Percentiles rank a stretch among this genome's conserved stretches.
These are phyloP conservation scores for Coprinellus aureogranulatus DNA, from an alignment of 768 basidiomycete genomes.

Conservation along the genomic window DNA sequence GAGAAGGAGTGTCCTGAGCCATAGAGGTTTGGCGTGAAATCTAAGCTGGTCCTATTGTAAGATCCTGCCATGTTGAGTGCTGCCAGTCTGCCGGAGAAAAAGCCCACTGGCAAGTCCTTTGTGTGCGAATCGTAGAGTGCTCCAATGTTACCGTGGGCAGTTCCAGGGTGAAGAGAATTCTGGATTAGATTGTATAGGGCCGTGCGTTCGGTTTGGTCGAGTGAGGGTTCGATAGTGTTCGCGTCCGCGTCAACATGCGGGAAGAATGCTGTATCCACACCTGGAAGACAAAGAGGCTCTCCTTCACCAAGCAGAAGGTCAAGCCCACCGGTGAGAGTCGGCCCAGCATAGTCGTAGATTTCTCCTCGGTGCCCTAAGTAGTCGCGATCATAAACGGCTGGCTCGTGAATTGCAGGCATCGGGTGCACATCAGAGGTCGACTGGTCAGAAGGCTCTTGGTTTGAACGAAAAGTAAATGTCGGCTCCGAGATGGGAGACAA, in stretches of 20 bases:
- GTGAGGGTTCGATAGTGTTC: constrained; percentile 21
- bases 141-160: constrained; percentile 47
- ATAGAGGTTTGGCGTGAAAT: neutral
- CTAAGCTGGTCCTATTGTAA: neutral
- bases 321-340: neutral
- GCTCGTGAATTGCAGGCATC: neutral
- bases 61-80: neutral
- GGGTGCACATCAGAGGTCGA: too few species aligned
- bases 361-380: neutral
- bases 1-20: neutral
- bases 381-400: neutral
- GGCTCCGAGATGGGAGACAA: constrained; percentile 1
- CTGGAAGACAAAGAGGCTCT: constrained; percentile 1
- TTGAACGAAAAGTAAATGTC: neutral
- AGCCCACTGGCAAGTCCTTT: constrained; percentile 45
- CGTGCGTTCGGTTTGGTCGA: constrained; percentile 45
- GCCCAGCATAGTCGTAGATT: neutral
- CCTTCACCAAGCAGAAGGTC: neutral
- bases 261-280: constrained; percentile 13
- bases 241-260: constrained; percentile 10
- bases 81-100: constrained; percentile 24
- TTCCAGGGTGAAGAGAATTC: constrained; percentile 43
- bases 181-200: constrained; percentile 52
- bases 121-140: constrained; percentile 53
- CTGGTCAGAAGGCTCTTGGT: too few species aligned